Evolutionary conservation across 129 eudicot species (phyloP).

Genomic region (Logfia minima): DNA sequence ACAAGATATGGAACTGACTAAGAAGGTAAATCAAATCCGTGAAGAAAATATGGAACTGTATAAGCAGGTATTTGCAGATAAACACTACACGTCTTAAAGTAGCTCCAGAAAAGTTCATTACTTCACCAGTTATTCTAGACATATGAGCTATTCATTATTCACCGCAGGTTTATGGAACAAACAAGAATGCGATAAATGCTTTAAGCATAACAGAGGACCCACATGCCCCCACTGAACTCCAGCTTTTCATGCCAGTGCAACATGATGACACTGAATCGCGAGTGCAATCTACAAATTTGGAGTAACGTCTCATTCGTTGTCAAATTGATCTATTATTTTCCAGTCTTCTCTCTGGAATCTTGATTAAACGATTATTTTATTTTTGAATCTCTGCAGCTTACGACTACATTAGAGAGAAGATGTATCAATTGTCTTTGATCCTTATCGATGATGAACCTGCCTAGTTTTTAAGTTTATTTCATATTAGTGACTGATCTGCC

Average conservation of each 20-base stretch:
- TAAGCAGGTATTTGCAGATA: constrained; percentile 45
- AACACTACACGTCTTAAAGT: constrained; percentile 3
- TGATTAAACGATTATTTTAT: neutral
- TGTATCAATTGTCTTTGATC: constrained; percentile 13
- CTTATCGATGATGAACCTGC: neutral
- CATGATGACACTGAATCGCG: constrained; percentile 6
- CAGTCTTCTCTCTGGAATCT: constrained; percentile 5
- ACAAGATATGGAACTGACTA: constrained; percentile 57
- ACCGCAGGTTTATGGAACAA: constrained; percentile 51
- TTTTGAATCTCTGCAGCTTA: constrained; percentile 35
- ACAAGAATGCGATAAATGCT: constrained; percentile 35
- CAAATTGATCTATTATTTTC: neutral
- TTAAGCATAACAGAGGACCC: constrained; percentile 52
- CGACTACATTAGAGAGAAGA: constrained; percentile 36
- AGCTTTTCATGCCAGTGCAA: constrained; percentile 66
- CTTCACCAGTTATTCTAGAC: constrained; percentile 11
- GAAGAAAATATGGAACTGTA: constrained; percentile 54
- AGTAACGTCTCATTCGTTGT: constrained; percentile 37
- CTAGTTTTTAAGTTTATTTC: neutral
- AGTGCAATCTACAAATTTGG: constrained; percentile 34
- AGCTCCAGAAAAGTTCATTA: neutral
- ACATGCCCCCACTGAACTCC: constrained; percentile 45
- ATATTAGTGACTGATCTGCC: constrained; percentile 2
- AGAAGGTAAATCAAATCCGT: constrained; percentile 50
- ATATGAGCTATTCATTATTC: neutral